Evolutionary conservation across 192 early-diverging fungal genomes (phyloP).

Genomic region (Oehlia diaphana): DNA sequence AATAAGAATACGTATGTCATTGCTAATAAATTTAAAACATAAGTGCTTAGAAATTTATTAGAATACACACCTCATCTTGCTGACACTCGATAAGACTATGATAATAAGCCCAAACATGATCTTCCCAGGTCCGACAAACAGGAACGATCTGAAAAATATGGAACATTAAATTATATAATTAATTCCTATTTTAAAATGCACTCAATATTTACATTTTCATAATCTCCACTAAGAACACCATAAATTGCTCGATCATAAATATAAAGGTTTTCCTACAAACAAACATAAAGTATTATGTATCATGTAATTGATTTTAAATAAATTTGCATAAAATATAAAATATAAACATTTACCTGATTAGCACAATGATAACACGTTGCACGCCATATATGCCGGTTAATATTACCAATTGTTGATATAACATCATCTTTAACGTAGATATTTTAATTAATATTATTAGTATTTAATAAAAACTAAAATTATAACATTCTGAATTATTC

Average conservation of each 20-base stretch:
- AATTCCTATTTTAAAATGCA: not conserved
- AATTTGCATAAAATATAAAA: not conserved
- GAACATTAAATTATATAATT: not conserved
- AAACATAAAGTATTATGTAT: not conserved
- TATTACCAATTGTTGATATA: slow-evolving; percentile 47
- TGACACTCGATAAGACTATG: slow-evolving; percentile 67
- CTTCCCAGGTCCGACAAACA: slow-evolving; percentile 86
- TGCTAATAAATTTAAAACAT: slow-evolving; percentile 16
- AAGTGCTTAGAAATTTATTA: slow-evolving; percentile 14
- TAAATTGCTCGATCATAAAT: slow-evolving; percentile 79
- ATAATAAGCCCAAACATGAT: slow-evolving; percentile 82
- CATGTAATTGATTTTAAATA: not conserved
- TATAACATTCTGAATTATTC: not conserved
- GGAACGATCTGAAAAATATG: slow-evolving; percentile 50
- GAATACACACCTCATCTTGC: slow-evolving; percentile 45
- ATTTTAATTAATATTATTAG: not conserved
- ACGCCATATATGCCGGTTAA: slow-evolving; percentile 69
- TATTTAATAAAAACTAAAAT: not conserved
- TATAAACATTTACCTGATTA: slow-evolving; percentile 39
- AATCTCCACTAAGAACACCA: slow-evolving; percentile 70
- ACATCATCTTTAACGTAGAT: not conserved
- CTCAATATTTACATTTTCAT: slow-evolving; percentile 60
- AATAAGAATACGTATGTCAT: not conserved
- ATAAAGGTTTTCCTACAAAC: slow-evolving; percentile 47
- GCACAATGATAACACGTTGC: slow-evolving; percentile 59